Conservation (phyloP, 2,329 filamentous ascomycete genomes). For the Fusarium nematophilum region DNA sequence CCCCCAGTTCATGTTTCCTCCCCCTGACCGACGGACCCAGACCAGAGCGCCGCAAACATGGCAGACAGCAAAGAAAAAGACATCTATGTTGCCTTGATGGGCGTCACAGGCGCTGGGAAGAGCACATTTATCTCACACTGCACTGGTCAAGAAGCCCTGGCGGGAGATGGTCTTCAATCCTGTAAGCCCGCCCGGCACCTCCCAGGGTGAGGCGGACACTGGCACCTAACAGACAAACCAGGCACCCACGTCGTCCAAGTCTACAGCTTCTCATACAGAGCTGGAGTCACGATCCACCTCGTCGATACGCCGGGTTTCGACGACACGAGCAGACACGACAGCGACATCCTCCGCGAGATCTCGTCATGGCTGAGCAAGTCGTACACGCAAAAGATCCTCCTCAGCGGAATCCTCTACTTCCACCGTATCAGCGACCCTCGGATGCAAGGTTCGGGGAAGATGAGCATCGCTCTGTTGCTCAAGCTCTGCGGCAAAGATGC, state of each 20-base stretch:
- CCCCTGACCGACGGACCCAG: too few species aligned
- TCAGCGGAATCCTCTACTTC: conserved; percentile 13
- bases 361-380: conserved; percentile 1
- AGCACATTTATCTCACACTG: conserved; percentile 45
- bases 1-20: too few species aligned
- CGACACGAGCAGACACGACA: conserved; percentile 16
- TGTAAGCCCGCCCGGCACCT: too few species aligned
- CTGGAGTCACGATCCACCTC: conserved; percentile 3
- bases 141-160: conserved; percentile 28
- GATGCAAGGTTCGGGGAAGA: conserved; percentile 2
- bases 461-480: background rate
- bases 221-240: too few species aligned
- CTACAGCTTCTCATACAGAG: background rate
- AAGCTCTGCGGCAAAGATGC: background rate
- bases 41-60: background rate
- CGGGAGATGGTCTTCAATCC: conserved; percentile 37
- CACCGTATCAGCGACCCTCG: conserved; percentile 8
- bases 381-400: background rate
- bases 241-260: background rate
- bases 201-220: too few species aligned
- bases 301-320: conserved; percentile 30
- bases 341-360: conserved; percentile 13
- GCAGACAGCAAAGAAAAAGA: background rate
- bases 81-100: conserved; percentile 17
- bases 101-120: conserved; percentile 46